phyloP scores from a whole-genome alignment of 495 filamentous ascomycete species.

The Aspergillus ostianus region DNA sequence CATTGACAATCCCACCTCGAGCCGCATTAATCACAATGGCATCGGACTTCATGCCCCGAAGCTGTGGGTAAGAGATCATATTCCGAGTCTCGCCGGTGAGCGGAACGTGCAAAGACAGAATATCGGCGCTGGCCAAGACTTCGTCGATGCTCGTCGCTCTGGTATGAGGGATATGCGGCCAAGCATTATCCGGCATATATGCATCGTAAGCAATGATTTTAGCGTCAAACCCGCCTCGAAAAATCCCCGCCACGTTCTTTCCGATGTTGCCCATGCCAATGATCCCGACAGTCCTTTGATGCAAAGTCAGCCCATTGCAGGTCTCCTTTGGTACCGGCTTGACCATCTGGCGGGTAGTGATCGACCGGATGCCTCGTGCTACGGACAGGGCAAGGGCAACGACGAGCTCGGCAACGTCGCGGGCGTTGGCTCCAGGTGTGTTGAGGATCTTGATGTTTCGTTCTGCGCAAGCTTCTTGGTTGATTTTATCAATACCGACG shows the following conservation, averaged over 20 bases:
- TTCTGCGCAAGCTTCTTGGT: conserved; percentile 45
- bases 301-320: conserved; percentile 31
- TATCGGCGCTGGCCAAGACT: conserved; percentile 29
- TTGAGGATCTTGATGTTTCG: conserved; percentile 49
- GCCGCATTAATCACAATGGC: conserved; percentile 57
- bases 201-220: conserved; percentile 33
- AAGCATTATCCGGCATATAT: conserved; percentile 27
- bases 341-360: conserved; percentile 28
- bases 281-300: conserved; percentile 33
- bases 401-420: conserved; percentile 36
- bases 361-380: conserved; percentile 30
- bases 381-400: conserved; percentile 31
- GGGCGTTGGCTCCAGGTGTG: conserved; percentile 45
- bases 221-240: conserved; percentile 31
- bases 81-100: conserved; percentile 40
- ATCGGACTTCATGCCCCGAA: conserved; percentile 47
- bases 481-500: conserved; percentile 53
- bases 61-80: conserved; percentile 46
- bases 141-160: conserved; percentile 28
- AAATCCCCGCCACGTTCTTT: conserved; percentile 33
- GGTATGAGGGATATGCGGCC: conserved; percentile 30
- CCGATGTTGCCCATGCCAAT: conserved; percentile 45
- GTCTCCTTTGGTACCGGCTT: conserved; percentile 31
- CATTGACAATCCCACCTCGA: conserved; percentile 58
- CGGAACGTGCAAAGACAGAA: conserved; percentile 38